phyloP scores from a whole-genome alignment of 768 basidiomycete species.

The Pulveroboletus sp. region DNA sequence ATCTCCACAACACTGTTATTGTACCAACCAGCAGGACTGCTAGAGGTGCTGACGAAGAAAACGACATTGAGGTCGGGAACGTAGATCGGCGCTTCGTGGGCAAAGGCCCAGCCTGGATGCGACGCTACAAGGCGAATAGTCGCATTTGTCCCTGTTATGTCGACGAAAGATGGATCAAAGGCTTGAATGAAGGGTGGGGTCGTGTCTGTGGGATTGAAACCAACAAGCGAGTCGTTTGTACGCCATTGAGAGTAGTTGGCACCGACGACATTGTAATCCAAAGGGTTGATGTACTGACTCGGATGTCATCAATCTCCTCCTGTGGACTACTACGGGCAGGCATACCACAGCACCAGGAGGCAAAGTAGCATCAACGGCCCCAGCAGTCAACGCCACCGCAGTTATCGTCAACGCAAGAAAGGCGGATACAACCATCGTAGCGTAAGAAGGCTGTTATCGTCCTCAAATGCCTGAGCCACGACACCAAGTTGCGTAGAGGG shows the following conservation, averaged over 20 bases:
- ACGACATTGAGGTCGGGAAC: slow-evolving; percentile 65
- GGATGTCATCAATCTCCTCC: neutral
- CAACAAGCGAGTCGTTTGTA: slow-evolving; percentile 35
- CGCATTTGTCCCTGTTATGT: slow-evolving; percentile 55
- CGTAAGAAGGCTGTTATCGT: neutral
- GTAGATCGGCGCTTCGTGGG: slow-evolving; percentile 78
- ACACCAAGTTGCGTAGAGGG: too few species aligned
- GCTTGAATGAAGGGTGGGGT: slow-evolving; percentile 60
- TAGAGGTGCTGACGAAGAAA: slow-evolving; percentile 70
- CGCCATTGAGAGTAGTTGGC: slow-evolving; percentile 38
- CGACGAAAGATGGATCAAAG: slow-evolving; percentile 53
- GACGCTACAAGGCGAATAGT: slow-evolving; percentile 59
- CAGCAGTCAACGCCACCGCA: neutral
- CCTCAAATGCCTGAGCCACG: too few species aligned
- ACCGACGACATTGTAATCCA: slow-evolving; percentile 50
- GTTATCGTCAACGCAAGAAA: neutral
- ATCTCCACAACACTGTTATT: slow-evolving; percentile 63
- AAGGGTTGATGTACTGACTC: slow-evolving; percentile 53
- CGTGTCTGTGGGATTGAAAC: slow-evolving; percentile 62
- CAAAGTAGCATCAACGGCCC: slow-evolving; percentile 2
- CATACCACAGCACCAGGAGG: slow-evolving; percentile 21
- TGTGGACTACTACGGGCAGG: neutral
- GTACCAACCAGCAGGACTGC: slow-evolving; percentile 59
- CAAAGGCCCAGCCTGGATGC: slow-evolving; percentile 63
- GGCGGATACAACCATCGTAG: slow-evolving; percentile 3